Percentiles rank a stretch among this genome's conserved stretches.
phyloP scores from a whole-genome alignment of 2,329 filamentous ascomycete genomes.

The Chalaropsis thielavioides region DNA sequence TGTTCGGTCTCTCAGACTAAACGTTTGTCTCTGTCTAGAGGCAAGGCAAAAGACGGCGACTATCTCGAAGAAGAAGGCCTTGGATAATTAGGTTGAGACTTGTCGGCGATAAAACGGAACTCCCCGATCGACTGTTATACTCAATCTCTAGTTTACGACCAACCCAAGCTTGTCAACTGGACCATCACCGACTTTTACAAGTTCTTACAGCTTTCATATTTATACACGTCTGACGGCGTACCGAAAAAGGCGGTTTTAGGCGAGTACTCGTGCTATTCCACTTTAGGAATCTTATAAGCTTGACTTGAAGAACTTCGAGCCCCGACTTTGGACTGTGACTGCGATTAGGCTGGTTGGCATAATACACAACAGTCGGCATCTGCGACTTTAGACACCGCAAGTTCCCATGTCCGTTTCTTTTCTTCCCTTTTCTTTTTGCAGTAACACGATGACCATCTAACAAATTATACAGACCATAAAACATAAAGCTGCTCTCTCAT shows the following conservation, averaged over 20 bases:
- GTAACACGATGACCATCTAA: background rate
- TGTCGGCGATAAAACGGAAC: background rate
- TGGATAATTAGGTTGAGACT: background rate
- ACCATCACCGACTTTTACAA: background rate
- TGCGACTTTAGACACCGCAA: background rate
- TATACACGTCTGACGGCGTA: background rate
- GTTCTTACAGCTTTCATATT: background rate
- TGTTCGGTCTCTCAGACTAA: background rate
- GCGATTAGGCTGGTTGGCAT: background rate
- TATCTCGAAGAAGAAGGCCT: background rate
- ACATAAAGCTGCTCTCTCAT: background rate
- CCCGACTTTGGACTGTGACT: background rate
- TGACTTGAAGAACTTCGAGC: background rate
- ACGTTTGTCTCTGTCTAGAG: background rate
- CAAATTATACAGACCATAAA: background rate
- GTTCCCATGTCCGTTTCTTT: background rate
- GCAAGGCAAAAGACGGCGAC: background rate
- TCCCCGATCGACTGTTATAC: background rate
- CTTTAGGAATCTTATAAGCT: background rate
- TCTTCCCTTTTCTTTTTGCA: background rate
- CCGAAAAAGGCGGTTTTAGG: background rate
- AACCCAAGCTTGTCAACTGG: background rate
- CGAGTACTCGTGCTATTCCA: background rate
- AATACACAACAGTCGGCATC: background rate
- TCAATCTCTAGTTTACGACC: background rate